These are phyloP conservation scores for Nitzschia palea DNA, from an alignment of 108 stramenopile genomes.

Conservation along the genomic window DNA sequence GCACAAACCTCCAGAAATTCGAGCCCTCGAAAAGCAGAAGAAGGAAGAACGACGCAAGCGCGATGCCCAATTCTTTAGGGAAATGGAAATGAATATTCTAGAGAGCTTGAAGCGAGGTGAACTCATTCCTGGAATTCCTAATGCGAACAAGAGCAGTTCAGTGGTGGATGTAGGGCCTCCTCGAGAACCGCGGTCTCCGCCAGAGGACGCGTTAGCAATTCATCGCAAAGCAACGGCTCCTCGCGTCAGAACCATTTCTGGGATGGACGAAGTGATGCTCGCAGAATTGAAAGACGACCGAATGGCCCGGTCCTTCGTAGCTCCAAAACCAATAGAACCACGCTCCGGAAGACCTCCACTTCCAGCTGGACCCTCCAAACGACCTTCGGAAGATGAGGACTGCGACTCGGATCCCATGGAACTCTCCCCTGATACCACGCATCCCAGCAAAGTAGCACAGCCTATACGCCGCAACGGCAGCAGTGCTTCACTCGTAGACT, in stretches of 20 bases:
- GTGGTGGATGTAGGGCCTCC: constrained; percentile 2
- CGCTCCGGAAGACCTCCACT: constrained; percentile 42
- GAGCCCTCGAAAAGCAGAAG: constrained; percentile 20
- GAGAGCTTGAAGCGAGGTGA: constrained; percentile 36
- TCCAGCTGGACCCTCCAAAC: constrained; percentile 1
- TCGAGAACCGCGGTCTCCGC: constrained; percentile 4
- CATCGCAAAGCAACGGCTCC: neutral
- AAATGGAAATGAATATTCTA: constrained; percentile 49
- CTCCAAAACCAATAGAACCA: neutral
- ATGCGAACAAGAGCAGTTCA: neutral
- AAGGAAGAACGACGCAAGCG: constrained; percentile 21
- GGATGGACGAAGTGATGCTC: constrained; percentile 61
- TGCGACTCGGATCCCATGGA: constrained; percentile 9
- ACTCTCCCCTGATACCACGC: constrained; percentile 16
- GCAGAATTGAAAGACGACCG: constrained; percentile 35
- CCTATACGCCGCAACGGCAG: neutral
- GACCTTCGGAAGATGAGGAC: neutral
- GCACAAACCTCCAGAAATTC: constrained; percentile 45
- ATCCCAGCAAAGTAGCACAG: neutral
- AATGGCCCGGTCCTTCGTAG: neutral
- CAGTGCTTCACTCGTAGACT: neutral
- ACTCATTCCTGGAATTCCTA: constrained; percentile 37
- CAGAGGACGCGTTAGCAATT: neutral
- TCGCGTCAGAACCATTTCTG: constrained; percentile 57
- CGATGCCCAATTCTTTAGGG: constrained; percentile 36